Evolutionary conservation across 768 basidiomycete species (phyloP).

Genomic region (Cystofilobasidium bisporidii): DNA sequence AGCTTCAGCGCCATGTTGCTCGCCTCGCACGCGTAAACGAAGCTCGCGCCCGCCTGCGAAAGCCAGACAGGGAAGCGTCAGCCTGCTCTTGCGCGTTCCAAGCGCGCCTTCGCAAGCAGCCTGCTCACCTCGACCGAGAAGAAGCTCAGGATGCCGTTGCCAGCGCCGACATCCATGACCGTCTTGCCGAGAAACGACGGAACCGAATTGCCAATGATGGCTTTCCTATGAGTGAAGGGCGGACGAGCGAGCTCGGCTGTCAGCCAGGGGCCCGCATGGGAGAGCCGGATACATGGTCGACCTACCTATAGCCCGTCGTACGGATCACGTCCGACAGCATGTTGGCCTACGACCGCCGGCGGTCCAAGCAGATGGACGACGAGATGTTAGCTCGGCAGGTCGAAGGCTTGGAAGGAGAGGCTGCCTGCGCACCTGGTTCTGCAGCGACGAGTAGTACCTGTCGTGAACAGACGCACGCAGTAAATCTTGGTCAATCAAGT

Average conservation of each 20-base stretch:
- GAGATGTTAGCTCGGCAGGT: neutral
- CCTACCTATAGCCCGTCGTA: slow-evolving; percentile 18
- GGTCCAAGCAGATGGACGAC: neutral
- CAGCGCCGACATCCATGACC: slow-evolving; percentile 28
- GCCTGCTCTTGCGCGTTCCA: too few species aligned
- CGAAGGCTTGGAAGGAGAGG: neutral
- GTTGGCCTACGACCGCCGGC: slow-evolving; percentile 5
- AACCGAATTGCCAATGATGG: slow-evolving; percentile 25
- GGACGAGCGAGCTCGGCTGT: neutral
- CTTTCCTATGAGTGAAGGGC: slow-evolving; percentile 13
- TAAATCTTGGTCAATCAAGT: too few species aligned
- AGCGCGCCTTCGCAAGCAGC: too few species aligned
- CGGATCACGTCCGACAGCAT: slow-evolving; percentile 22
- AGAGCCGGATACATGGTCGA: too few species aligned
- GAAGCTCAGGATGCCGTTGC: slow-evolving; percentile 21
- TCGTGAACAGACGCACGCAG: neutral
- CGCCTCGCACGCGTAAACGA: slow-evolving; percentile 24
- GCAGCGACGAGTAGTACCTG: slow-evolving; percentile 19
- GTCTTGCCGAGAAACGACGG: slow-evolving; percentile 15
- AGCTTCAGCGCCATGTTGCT: slow-evolving; percentile 24
- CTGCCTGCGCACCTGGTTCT: slow-evolving; percentile 11
- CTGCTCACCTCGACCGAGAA: slow-evolving; percentile 20
- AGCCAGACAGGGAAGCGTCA: too few species aligned
- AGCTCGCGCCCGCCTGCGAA: slow-evolving; percentile 21
- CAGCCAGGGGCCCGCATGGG: neutral